These are phyloP conservation scores for Quercus bicolor DNA, from an alignment of 306 rosid genomes.

Conservation along the genomic window DNA sequence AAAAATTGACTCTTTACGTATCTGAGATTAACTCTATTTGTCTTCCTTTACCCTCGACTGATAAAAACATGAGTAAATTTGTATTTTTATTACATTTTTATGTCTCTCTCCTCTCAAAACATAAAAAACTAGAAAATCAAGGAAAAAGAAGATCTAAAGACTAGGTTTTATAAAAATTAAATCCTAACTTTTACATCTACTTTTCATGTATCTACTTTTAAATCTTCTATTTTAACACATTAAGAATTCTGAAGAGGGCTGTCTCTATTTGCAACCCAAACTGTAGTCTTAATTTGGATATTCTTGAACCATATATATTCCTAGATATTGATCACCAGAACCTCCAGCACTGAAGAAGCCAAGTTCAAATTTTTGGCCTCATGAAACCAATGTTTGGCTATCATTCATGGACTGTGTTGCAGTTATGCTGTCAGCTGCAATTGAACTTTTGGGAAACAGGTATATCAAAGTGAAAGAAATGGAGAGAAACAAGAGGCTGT, in stretches of 20 bases:
- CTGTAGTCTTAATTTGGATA: slow-evolving; percentile 13
- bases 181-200: too few relatives aligned
- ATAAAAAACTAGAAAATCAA: too few relatives aligned
- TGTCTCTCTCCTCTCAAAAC: too few relatives aligned
- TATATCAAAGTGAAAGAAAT: slow-evolving; percentile 14
- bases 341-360: slow-evolving; percentile 36
- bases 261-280: slow-evolving; percentile 56
- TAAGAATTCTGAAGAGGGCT: slow-evolving; percentile 21
- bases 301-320: slow-evolving; percentile 47
- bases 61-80: too few relatives aligned
- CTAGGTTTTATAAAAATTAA: too few relatives aligned
- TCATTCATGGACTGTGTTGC: slow-evolving; percentile 30
- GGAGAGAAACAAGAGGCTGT: slow-evolving; percentile 1
- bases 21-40: too few relatives aligned
- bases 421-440: slow-evolving; percentile 28
- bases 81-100: too few relatives aligned
- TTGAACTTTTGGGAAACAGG: slow-evolving; percentile 11
- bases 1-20: too few relatives aligned
- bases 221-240: too few relatives aligned
- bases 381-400: slow-evolving; percentile 36
- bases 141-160: too few relatives aligned
- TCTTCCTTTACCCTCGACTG: too few relatives aligned
- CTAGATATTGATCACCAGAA: slow-evolving; percentile 34
- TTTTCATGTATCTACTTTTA: too few relatives aligned
- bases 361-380: slow-evolving; percentile 38